Base-by-base conservation (phyloP, 1,284 basidiomycete genomes). In the Coniferiporia sulphurascens region DNA sequence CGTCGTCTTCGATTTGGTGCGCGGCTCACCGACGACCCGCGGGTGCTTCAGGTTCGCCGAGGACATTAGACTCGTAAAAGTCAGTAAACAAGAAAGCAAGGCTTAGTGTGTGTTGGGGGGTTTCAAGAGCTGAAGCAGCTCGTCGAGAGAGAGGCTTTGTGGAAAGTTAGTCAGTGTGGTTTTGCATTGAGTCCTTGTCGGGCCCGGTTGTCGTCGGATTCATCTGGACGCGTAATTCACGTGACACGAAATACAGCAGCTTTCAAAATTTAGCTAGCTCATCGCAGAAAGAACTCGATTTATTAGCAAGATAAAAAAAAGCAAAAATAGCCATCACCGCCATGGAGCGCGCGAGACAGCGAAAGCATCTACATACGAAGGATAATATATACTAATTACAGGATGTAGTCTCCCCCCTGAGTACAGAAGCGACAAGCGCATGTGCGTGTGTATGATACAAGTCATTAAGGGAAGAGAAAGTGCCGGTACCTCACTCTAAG, bases 401-500 rank as follows among this genome's bases (percentile, higher is more conserved):
- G 49, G 27, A 13, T 27, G 35, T 27, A 34, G 7, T 51, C 9
- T 4, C 15, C 35, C 35, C 9, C 9, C 21, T 32, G 15, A 32
- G 49, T 17, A 51, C 7, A 34, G 10, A 51, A 51, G 27, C 9
- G 22, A 36, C 19, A 36, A 7, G 7, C 35, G 9, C 27, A 5
- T 27, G 5, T 27, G 27, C 27, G 27, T 27, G 5, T 27, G 9
- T 51, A 51, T 51, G 17, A 21, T 51, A 32, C 19, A 51, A 34
- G 15, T 9, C 44, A 53, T 12, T n/a, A 53, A 53, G 15, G 15
- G 21, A 36, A 53, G 41, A 12, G 41, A 22, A 53, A 17, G 52
- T 8, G 7, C 13, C 10, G 41, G 17, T 32, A 36, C 21, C 34
- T 58, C n/a, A 59, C 22, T 53, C 46, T 50, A 74, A 58, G 34